Conservation (phyloP, 306 rosid genomes). For the Chamaecrista fasciculata region DNA sequence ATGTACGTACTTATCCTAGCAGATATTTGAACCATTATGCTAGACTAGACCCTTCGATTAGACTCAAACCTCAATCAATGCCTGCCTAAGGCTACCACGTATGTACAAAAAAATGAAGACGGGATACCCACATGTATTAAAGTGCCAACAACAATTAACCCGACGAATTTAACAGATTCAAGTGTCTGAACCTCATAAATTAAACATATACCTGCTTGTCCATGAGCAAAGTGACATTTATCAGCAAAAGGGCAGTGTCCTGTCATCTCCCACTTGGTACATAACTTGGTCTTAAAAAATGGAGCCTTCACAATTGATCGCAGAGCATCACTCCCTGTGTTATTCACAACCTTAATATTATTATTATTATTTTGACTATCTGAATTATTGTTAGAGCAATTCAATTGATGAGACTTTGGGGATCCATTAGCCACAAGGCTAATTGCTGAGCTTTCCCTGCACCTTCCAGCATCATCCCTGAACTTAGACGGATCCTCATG, state of each 20-base stretch:
- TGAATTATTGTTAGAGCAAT: conserved; percentile 32
- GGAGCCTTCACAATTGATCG: conserved; percentile 41
- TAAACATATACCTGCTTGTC: conserved; percentile 61
- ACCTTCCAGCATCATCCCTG: conserved; percentile 65
- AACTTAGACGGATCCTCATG: conserved; percentile 85
- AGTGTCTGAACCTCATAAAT: conserved; percentile 1
- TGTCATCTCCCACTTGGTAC: conserved; percentile 70
- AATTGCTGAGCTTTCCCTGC: conserved; percentile 72
- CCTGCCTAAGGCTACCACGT: too few relatives aligned
- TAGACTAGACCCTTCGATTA: too few relatives aligned
- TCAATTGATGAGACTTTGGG: conserved; percentile 39
- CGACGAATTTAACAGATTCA: too few relatives aligned
- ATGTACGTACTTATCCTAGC: too few relatives aligned
- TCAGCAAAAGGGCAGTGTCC: conserved; percentile 76
- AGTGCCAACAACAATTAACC: too few relatives aligned
- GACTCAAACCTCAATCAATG: too few relatives aligned
- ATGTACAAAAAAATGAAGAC: too few relatives aligned
- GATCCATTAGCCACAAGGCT: conserved; percentile 68
- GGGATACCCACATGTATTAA: too few relatives aligned
- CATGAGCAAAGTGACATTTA: conserved; percentile 93
- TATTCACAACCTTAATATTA: conserved; percentile 34
- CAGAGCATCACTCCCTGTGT: conserved; percentile 33
- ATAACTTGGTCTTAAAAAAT: conserved; percentile 81
- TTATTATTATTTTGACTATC: too few relatives aligned
- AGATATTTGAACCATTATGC: too few relatives aligned